These are phyloP conservation scores for Boletales sp. DNA, from an alignment of 768 basidiomycete genomes.

Conservation along the genomic window DNA sequence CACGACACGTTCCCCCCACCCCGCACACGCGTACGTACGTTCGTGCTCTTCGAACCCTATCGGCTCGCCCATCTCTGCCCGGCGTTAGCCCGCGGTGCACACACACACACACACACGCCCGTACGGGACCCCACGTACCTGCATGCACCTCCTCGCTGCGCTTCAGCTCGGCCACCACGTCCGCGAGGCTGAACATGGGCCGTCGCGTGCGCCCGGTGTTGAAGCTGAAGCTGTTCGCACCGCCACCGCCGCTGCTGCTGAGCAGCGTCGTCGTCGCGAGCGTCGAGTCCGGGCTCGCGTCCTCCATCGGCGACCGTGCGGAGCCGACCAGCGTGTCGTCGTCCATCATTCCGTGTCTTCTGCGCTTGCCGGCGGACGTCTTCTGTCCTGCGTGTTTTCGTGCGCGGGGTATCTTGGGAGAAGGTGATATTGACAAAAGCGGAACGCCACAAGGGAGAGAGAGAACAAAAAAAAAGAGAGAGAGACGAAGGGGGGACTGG, in stretches of 20 bases:
- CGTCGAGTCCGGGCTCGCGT: constrained; percentile 17
- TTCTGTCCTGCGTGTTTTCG: not conserved
- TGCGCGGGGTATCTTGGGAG: not conserved
- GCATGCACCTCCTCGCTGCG: constrained; percentile 31
- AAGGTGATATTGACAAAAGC: not conserved
- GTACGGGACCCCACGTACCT: too few relatives aligned
- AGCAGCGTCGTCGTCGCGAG: constrained; percentile 14
- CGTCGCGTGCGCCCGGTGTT: constrained; percentile 30
- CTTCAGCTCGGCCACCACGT: constrained; percentile 42
- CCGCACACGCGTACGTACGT: constrained; percentile 19
- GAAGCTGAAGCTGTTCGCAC: not conserved
- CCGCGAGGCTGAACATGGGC: constrained; percentile 39
- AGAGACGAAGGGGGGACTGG: not conserved
- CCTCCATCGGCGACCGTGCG: constrained; percentile 11
- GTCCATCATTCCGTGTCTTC: constrained; percentile 13
- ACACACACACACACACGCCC: too few relatives aligned
- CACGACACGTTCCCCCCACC: too few relatives aligned
- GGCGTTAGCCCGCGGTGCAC: too few relatives aligned
- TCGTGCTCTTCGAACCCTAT: constrained; percentile 37
- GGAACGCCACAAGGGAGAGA: constrained; percentile 9
- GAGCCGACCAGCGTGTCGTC: constrained; percentile 24
- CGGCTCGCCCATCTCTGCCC: constrained; percentile 28
- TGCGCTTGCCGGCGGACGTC: not conserved
- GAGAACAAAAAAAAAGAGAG: not conserved
- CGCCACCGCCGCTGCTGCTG: constrained; percentile 2